Evolutionary conservation across 140 eudicot species (phyloP).

Genomic region (Oenanthe javanica): DNA sequence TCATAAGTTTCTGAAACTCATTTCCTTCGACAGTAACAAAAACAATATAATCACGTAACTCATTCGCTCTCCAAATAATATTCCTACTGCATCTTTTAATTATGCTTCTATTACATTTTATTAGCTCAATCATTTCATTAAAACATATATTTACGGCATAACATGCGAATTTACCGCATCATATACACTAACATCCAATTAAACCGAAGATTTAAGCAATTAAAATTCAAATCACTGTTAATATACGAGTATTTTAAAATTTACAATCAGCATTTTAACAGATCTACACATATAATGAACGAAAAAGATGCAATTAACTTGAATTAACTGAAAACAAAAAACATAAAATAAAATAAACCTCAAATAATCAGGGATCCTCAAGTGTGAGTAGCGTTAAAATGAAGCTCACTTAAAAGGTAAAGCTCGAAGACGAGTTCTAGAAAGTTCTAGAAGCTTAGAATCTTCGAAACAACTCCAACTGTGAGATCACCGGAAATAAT

Average conservation of each 20-base stretch:
- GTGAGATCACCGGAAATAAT: neutral
- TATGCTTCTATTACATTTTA: neutral
- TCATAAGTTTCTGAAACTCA: neutral
- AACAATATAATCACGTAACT: neutral
- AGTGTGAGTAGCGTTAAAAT: neutral
- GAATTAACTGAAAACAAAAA: slow-evolving; percentile 1
- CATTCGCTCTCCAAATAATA: neutral
- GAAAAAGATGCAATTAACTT: slow-evolving; percentile 7
- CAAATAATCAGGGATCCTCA: slow-evolving; percentile 21
- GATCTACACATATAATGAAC: slow-evolving; percentile 41
- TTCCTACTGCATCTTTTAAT: neutral
- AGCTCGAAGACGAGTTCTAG: neutral
- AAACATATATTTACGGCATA: neutral
- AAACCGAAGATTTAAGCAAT: neutral
- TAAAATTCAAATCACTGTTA: slow-evolving; percentile 8
- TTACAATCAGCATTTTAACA: slow-evolving; percentile 19
- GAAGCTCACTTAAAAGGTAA: neutral
- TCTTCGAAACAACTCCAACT: neutral
- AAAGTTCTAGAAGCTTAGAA: neutral
- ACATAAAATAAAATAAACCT: slow-evolving; percentile 27
- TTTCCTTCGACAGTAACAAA: neutral
- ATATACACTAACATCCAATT: neutral
- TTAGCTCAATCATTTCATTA: neutral
- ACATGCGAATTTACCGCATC: neutral
- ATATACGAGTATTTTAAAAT: neutral